Conservation (phyloP, 768 basidiomycete genomes). For the Tulasnella sp. region DNA sequence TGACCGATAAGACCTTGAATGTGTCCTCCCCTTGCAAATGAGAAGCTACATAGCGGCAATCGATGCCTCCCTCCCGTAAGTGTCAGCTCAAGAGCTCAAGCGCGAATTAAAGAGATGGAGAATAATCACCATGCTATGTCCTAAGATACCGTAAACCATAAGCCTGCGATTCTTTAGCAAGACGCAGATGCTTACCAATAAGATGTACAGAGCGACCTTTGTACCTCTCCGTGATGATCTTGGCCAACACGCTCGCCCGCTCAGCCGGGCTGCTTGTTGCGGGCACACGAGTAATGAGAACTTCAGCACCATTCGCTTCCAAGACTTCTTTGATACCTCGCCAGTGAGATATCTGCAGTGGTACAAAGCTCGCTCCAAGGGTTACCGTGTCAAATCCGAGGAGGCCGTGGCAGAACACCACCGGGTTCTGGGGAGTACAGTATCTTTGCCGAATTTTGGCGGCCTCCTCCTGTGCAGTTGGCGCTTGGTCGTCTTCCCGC, state of each 20-base stretch:
- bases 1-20: slow-evolving; percentile 78
- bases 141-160: slow-evolving; percentile 30
- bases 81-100: slow-evolving; percentile 9
- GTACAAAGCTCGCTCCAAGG: slow-evolving; percentile 65
- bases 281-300: slow-evolving; percentile 89
- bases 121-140: slow-evolving; percentile 63
- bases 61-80: slow-evolving; percentile 70
- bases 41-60: slow-evolving; percentile 83
- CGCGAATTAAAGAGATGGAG: not conserved
- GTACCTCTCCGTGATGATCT: slow-evolving; percentile 69
- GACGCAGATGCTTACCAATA: slow-evolving; percentile 42
- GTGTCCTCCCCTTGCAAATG: slow-evolving; percentile 59
- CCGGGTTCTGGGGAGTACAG: slow-evolving; percentile 67
- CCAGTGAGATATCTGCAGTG: slow-evolving; percentile 90
- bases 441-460: slow-evolving; percentile 47
- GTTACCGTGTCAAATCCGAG: slow-evolving; percentile 83
- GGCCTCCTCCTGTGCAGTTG: slow-evolving; percentile 42
- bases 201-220: slow-evolving; percentile 82
- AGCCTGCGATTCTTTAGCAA: slow-evolving; percentile 28
- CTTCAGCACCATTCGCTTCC: slow-evolving; percentile 78
- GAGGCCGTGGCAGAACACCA: slow-evolving; percentile 94
- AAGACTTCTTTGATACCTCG: slow-evolving; percentile 91
- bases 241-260: slow-evolving; percentile 82
- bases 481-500: slow-evolving; percentile 46
- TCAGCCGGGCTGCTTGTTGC: slow-evolving; percentile 84